A percentile compares a stretch with the other conserved stretches of the same genome.
phyloP scores from a whole-genome alignment of 371 early-diverging fungal genomes.

The Rhizopus microsporus region DNA sequence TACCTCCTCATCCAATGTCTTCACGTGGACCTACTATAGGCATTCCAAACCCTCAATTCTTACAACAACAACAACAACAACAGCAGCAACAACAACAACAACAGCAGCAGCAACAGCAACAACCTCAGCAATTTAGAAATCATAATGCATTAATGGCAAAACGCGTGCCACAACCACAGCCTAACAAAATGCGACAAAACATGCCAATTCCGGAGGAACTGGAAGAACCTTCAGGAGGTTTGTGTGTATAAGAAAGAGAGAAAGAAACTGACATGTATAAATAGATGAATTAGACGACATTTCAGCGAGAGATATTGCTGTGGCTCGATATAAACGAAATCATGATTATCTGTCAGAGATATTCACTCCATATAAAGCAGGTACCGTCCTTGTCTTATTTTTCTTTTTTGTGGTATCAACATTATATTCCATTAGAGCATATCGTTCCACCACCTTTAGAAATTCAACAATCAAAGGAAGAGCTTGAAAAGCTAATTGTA shows the following conservation, averaged over 20 bases:
- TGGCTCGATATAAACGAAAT: constrained; percentile 80
- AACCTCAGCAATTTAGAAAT: constrained; percentile 24
- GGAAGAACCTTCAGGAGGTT: constrained; percentile 35
- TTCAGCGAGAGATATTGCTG: constrained; percentile 68
- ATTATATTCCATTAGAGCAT: constrained; percentile 15
- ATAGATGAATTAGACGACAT: constrained; percentile 75
- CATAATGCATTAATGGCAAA: constrained; percentile 11
- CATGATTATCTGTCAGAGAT: constrained; percentile 78
- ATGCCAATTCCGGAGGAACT: constrained; percentile 23
- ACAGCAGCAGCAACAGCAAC: constrained; percentile 24
- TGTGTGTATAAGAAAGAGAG: background rate
- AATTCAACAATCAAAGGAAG: constrained; percentile 37
- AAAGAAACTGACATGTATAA: background rate
- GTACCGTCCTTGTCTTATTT: constrained; percentile 21
- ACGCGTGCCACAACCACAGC: constrained; percentile 3
- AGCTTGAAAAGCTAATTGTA: constrained; percentile 36
- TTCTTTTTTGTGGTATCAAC: background rate
- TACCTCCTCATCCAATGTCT: constrained; percentile 7
- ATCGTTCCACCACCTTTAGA: constrained; percentile 45
- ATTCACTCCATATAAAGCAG: constrained; percentile 70
- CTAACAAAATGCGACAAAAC: constrained; percentile 17
- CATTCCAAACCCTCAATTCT: constrained; percentile 13
- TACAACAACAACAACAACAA: constrained; percentile 29
- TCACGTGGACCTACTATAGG: constrained; percentile 14
- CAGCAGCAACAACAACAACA: constrained; percentile 25